Evolutionary conservation across 139 green algal species (phyloP).

Genomic region (Chlorella sp.): DNA sequence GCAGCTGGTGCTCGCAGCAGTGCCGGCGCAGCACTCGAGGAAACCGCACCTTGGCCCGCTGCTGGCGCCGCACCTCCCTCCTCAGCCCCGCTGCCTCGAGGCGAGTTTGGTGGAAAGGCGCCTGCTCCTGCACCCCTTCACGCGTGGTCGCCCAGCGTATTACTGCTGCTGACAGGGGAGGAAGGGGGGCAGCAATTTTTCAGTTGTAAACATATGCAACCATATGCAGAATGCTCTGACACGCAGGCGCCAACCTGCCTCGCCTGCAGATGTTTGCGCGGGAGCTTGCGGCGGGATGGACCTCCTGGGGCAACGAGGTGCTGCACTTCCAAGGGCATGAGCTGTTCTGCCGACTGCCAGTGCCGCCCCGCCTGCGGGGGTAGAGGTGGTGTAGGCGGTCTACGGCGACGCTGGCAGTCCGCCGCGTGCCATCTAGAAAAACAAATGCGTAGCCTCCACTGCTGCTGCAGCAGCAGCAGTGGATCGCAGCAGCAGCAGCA

Average conservation of each 20-base stretch:
- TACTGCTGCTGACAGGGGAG: too few relatives aligned
- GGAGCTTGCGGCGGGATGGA: constrained; percentile 72
- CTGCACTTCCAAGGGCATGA: constrained; percentile 82
- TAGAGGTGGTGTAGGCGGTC: too few relatives aligned
- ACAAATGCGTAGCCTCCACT: background rate
- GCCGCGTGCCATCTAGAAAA: constrained; percentile 1
- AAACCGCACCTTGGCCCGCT: constrained; percentile 67
- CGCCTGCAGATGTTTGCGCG: constrained; percentile 81
- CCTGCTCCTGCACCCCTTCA: too few relatives aligned
- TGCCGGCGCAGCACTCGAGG: constrained; percentile 55
- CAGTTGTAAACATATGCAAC: background rate
- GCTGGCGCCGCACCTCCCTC: constrained; percentile 28
- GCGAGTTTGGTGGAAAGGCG: background rate
- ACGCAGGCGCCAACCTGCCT: background rate
- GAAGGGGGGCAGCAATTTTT: too few relatives aligned
- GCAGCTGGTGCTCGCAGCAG: background rate
- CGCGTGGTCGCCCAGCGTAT: too few relatives aligned
- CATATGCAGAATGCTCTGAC: background rate
- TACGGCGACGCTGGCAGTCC: background rate
- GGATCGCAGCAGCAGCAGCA: background rate
- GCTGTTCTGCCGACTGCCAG: too few relatives aligned
- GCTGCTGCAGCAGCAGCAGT: background rate
- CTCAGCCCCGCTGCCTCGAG: constrained; percentile 31
- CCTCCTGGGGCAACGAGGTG: constrained; percentile 76
- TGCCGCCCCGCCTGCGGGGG: too few relatives aligned